phyloP scores from a whole-genome alignment of 805 yeast genomes.

The Priceomyces fermenticarens region DNA sequence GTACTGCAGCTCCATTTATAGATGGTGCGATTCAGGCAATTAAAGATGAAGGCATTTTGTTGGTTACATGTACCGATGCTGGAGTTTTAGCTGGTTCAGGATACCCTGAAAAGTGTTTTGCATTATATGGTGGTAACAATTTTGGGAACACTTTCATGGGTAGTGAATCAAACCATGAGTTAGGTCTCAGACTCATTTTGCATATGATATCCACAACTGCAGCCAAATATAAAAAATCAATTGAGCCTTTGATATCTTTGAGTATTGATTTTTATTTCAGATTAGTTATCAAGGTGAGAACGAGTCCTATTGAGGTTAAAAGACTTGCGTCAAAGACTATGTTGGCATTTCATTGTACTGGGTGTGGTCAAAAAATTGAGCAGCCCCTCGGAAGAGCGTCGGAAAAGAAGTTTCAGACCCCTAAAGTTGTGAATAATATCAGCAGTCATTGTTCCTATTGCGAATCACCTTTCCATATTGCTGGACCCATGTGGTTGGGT shows the following conservation, averaged over 20 bases:
- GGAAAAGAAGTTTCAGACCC: conserved; percentile 54
- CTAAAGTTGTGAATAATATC: conserved; percentile 36
- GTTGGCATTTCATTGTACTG: conserved; percentile 78
- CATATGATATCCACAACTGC: conserved; percentile 76
- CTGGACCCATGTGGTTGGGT: conserved; percentile 95
- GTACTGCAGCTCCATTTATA: conserved; percentile 93
- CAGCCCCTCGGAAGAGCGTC: conserved; percentile 70
- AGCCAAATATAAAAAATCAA: conserved; percentile 80
- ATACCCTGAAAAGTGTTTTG: conserved; percentile 95
- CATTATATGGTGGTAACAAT: conserved; percentile 90
- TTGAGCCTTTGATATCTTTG: conserved; percentile 82
- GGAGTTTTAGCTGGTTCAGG: conserved; percentile 95
- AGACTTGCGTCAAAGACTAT: conserved; percentile 72
- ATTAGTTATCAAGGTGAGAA: conserved; percentile 72
- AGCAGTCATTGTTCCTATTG: conserved; percentile 68
- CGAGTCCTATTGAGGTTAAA: conserved; percentile 81
- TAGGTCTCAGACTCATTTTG: conserved; percentile 82
- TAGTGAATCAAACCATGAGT: conserved; percentile 84
- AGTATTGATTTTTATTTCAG: conserved; percentile 93
- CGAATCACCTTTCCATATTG: conserved; percentile 65
- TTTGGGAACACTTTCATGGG: conserved; percentile 53
- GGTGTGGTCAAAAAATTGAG: conserved; percentile 70
- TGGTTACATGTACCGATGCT: conserved; percentile 94
- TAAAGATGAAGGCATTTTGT: conserved; percentile 78
- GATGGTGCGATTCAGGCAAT: conserved; percentile 87